Percentiles rank a stretch among this genome's conserved stretches.
Evolutionary conservation across 2,329 filamentous ascomycete genomes (phyloP).

Genomic region (Fusarium fracticaudum): DNA sequence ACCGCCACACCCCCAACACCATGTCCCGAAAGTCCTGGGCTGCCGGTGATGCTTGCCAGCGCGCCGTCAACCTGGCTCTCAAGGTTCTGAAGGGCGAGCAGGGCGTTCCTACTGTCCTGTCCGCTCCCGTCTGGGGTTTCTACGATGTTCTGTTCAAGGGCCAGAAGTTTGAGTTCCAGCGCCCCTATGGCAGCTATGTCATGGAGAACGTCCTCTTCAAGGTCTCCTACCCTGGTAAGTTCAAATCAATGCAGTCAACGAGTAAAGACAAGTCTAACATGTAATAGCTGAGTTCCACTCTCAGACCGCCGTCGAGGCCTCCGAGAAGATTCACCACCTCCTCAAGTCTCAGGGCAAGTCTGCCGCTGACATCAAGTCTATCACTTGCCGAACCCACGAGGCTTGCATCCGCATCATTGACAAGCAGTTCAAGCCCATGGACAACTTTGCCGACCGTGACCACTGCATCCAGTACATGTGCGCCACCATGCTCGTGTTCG

Average conservation of each 20-base stretch:
- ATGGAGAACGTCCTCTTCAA: constrained; percentile 99
- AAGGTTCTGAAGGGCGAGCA: constrained; percentile 93
- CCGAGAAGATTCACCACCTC: constrained; percentile 85
- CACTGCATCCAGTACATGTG: constrained; percentile 99
- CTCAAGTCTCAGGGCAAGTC: constrained; percentile 88
- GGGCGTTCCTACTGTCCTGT: constrained; percentile 91
- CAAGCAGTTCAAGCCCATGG: constrained; percentile 99
- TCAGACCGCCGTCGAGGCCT: constrained; percentile 96
- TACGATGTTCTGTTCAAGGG: constrained; percentile 98
- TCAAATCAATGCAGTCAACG: neutral
- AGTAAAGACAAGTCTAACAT: constrained; percentile 18
- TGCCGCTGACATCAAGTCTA: constrained; percentile 89
- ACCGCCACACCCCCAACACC: constrained; percentile 97
- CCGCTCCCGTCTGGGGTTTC: constrained; percentile 95
- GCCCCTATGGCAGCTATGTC: constrained; percentile 96
- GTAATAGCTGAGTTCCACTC: constrained; percentile 91
- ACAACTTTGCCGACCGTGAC: constrained; percentile 99
- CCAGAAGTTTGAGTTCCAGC: constrained; percentile 95
- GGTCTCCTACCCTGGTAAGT: constrained; percentile 92
- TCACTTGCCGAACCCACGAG: constrained; percentile 97
- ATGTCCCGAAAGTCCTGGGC: constrained; percentile 99
- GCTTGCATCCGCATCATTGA: constrained; percentile 99
- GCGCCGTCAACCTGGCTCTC: constrained; percentile 88
- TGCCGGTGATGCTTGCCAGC: constrained; percentile 96
- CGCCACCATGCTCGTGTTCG: constrained; percentile 93